Conservation (phyloP, 179 eudicot species). For the Kewa caespitosa region DNA sequence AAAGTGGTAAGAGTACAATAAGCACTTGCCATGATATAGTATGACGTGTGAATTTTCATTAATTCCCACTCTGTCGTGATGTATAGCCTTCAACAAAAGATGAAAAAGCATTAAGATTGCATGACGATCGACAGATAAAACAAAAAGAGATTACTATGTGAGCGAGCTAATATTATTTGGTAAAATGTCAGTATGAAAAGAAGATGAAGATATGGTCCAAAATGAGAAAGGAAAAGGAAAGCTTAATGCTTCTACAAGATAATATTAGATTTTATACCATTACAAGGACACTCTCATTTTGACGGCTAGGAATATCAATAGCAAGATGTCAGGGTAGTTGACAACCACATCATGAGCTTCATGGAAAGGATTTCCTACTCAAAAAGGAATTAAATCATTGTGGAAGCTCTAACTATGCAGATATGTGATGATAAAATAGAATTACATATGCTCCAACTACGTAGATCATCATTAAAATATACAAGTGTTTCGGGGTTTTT, state of each 20-base stretch:
- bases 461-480: too few relatives aligned
- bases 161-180: background rate
- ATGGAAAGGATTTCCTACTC: constrained; percentile 67
- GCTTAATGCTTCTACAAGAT: constrained; percentile 1
- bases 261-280: constrained; percentile 37
- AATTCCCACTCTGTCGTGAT: constrained; percentile 56
- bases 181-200: background rate
- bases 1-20: too few relatives aligned
- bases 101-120: constrained; percentile 17
- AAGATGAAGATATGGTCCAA: background rate
- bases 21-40: constrained; percentile 61
- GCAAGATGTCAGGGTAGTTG: constrained; percentile 60
- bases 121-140: background rate
- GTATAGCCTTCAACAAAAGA: constrained; percentile 46
- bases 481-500: too few relatives aligned
- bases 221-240: constrained; percentile 2
- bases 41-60: constrained; percentile 45
- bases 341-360: constrained; percentile 57
- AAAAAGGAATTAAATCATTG: constrained; percentile 12
- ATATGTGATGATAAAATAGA: too few relatives aligned
- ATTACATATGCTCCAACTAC: too few relatives aligned
- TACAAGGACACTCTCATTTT: constrained; percentile 50
- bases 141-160: background rate
- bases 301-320: constrained; percentile 38
- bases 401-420: too few relatives aligned